Base-by-base conservation (phyloP, 495 filamentous ascomycete genomes). In the Hyaloscypha finlandica region DNA sequence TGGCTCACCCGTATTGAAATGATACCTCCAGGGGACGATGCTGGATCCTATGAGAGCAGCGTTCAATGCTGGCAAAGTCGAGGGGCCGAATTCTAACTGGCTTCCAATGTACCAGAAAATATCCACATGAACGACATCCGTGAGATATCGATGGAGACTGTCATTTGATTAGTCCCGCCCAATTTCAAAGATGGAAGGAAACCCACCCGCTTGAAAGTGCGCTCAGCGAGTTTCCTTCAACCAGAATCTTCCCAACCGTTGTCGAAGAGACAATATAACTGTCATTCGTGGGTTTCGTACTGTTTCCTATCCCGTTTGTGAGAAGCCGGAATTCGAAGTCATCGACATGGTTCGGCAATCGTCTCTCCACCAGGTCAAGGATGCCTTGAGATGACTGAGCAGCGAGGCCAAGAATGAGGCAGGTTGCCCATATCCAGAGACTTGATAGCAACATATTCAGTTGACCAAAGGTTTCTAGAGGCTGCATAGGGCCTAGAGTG, bases 21-120 rank as follows among this genome's bases (percentile, higher is more conserved):
- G 79, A 70, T 85, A 85, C 54, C 82, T 68, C 77, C 81, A 84
- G n/a, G 81, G 83, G 11, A 85, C 83, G 29, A 82, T 75, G 57
- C 75, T 77, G 12, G 71, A 63, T 33, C 75, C 75, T n/a, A 9
- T 63, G n/a, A 77, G 31, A 1, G 76, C 74, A 6, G 60, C 39
- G 32, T 71, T 69, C 2, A 78, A 68, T 22, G 52, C 59, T 25
- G 78, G 78, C 8, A 80, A 73, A 6, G 70, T 58, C 33, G 61
- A 31, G 0, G 76, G 74, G 25, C 71, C 77, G 32, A 70, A 48
- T 30, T 80, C 66, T 29, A 81, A 59, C 32, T 71, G 75, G 61
- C 73, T 80, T 6, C 73, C 75, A 57, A 75, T 78, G 61, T 74
- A 84, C 83, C 83, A 86, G 69, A 79, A 84, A 33, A 85, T 81